Conservation (phyloP, 2,329 filamentous ascomycete species). For the Trichophyton equinum region DNA sequence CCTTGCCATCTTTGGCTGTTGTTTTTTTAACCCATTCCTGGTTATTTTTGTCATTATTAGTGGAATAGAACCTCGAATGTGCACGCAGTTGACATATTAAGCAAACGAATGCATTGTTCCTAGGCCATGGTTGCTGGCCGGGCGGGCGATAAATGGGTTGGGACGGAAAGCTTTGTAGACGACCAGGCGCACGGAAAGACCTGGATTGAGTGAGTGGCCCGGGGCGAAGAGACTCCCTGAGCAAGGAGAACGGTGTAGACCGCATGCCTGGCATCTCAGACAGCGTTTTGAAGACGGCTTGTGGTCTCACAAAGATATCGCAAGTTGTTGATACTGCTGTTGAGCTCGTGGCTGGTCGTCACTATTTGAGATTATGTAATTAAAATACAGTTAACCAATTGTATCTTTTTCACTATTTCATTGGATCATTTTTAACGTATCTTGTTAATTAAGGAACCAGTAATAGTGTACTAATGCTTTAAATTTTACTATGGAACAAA, state of each 20-base stretch:
- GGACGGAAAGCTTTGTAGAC: neutral
- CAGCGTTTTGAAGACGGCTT: neutral
- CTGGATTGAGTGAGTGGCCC: neutral
- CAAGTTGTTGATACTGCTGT: neutral
- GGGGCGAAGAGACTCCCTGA: neutral
- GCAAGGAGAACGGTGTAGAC: neutral
- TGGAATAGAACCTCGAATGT: slow-evolving; percentile 20
- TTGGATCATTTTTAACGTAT: no score
- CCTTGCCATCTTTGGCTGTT: neutral
- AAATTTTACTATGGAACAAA: no score
- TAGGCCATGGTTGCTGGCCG: neutral
- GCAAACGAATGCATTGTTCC: slow-evolving; percentile 24
- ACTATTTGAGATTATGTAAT: neutral
- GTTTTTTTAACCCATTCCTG: neutral
- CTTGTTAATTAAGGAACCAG: no score
- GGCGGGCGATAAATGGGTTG: neutral
- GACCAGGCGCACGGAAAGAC: neutral
- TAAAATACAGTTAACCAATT: no score
- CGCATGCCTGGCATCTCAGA: slow-evolving; percentile 1
- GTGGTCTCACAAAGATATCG: neutral
- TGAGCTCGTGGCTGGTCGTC: no score
- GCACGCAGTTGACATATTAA: slow-evolving; percentile 32
- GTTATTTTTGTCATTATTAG: slow-evolving; percentile 14
- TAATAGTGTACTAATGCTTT: no score
- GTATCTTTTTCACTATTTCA: no score